These are phyloP conservation scores for Laguncularia racemosa DNA, from an alignment of 345 rosid species.

Conservation along the genomic window DNA sequence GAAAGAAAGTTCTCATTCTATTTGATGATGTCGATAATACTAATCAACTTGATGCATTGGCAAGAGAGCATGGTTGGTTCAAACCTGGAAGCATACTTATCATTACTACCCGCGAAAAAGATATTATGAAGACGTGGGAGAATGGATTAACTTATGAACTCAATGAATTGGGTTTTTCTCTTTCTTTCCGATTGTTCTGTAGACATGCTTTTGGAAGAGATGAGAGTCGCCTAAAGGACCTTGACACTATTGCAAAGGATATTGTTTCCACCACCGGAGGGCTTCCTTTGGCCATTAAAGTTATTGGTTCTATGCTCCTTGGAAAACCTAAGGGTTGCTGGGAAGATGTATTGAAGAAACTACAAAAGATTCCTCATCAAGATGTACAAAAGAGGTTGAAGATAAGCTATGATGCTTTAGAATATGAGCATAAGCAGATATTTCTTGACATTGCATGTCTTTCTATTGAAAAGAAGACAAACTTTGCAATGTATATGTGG, in stretches of 20 bases:
- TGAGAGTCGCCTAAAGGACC: neutral
- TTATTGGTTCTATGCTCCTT: neutral
- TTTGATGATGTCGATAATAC: slow-evolving; percentile 1
- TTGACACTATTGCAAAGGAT: neutral
- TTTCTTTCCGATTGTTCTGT: slow-evolving; percentile 1
- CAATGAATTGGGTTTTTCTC: fast-evolving
- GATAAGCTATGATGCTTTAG: slow-evolving; percentile 5
- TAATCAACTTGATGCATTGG: neutral
- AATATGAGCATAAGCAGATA: neutral
- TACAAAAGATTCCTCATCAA: neutral
- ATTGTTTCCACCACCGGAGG: slow-evolving; percentile 1
- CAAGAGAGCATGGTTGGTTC: neutral
- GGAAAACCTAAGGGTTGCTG: neutral
- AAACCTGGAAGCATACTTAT: neutral
- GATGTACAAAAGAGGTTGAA: neutral
- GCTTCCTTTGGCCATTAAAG: neutral
- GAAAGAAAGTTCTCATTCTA: slow-evolving; percentile 2
- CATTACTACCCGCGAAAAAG: neutral
- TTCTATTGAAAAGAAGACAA: neutral
- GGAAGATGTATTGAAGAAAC: neutral
- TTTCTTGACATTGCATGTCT: slow-evolving; percentile 10
- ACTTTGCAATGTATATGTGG: neutral
- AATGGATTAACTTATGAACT: neutral
- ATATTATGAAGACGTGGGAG: fast-evolving
- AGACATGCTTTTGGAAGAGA: neutral